Percentiles rank a stretch among this genome's conserved stretches.
Evolutionary conservation across 345 rosid genomes (phyloP).

Genomic region (Eucalyptus regnans): DNA sequence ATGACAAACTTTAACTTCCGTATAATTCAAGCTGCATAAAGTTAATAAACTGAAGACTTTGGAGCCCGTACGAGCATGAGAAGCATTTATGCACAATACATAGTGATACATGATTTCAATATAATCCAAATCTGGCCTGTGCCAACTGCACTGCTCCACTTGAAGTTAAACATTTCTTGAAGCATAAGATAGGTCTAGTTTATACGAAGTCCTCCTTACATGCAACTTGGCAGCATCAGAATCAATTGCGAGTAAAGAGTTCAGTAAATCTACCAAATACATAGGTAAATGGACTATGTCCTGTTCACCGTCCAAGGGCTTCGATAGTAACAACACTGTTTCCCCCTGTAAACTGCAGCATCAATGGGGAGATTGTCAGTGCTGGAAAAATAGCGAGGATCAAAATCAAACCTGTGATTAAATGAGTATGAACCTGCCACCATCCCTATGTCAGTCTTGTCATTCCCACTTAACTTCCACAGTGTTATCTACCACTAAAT

Average conservation of each 20-base stretch:
- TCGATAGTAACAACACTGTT: constrained; percentile 5
- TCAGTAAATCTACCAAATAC: background rate
- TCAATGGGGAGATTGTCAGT: background rate
- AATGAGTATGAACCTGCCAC: background rate
- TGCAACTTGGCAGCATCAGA: background rate
- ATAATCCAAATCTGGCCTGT: background rate
- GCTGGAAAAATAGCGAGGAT: background rate
- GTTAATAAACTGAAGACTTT: background rate
- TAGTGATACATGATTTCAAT: background rate
- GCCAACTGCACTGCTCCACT: background rate
- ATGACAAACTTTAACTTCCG: background rate
- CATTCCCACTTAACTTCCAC: constrained; percentile 9
- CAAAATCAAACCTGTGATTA: background rate
- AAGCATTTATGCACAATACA: background rate
- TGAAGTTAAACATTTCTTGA: background rate
- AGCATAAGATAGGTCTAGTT: background rate
- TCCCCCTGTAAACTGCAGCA: constrained; percentile 6
- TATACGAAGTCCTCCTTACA: background rate
- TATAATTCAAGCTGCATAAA: background rate
- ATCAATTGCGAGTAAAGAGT: background rate
- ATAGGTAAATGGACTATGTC: background rate
- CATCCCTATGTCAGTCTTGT: constrained; percentile 1
- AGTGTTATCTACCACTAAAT: constrained; percentile 5
- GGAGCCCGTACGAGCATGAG: background rate
- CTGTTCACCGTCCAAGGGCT: constrained; percentile 4